Percentiles rank a stretch among this genome's conserved stretches.
Evolutionary conservation across 2,329 filamentous ascomycete species (phyloP).

Genomic region (Aureobasidium vineae): DNA sequence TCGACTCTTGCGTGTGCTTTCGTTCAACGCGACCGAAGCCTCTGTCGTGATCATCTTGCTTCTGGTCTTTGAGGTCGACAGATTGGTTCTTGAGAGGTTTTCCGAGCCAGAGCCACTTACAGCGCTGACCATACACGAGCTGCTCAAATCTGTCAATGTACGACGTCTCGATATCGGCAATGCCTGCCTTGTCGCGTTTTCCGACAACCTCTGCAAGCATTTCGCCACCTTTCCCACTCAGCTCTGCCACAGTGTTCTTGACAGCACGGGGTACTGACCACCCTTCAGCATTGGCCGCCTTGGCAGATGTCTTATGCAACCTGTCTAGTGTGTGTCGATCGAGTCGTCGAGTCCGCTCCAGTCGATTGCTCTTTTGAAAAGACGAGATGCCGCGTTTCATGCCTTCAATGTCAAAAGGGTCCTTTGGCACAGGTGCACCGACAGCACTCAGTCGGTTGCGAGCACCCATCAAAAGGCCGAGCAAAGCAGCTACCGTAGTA

Average conservation of each 20-base stretch:
- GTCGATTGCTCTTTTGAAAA: slow-evolving; percentile 86
- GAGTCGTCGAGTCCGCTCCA: slow-evolving; percentile 73
- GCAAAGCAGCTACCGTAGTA: slow-evolving; percentile 80
- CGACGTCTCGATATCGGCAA: slow-evolving; percentile 87
- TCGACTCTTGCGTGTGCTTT: slow-evolving; percentile 43
- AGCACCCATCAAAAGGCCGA: slow-evolving; percentile 86
- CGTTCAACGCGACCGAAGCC: slow-evolving; percentile 49
- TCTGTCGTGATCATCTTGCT: slow-evolving; percentile 54
- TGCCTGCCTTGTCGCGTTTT: slow-evolving; percentile 76
- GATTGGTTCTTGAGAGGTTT: slow-evolving; percentile 67
- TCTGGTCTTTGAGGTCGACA: slow-evolving; percentile 45
- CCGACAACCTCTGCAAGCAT: slow-evolving; percentile 95
- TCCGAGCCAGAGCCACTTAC: slow-evolving; percentile 94
- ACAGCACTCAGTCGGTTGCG: slow-evolving; percentile 83
- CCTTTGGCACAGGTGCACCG: slow-evolving; percentile 81
- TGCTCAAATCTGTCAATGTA: slow-evolving; percentile 82
- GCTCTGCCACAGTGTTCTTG: slow-evolving; percentile 90
- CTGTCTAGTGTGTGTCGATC: slow-evolving; percentile 80
- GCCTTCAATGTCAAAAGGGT: slow-evolving; percentile 80
- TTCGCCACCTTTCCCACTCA: slow-evolving; percentile 90
- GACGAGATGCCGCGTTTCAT: slow-evolving; percentile 81
- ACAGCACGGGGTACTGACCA: slow-evolving; percentile 93
- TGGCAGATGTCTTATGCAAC: slow-evolving; percentile 80
- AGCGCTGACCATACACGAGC: slow-evolving; percentile 73
- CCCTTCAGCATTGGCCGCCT: slow-evolving; percentile 81